Evolutionary conservation across 2,329 filamentous ascomycete genomes (phyloP).

Genomic region (Scopulariopsis brevicaulis): DNA sequence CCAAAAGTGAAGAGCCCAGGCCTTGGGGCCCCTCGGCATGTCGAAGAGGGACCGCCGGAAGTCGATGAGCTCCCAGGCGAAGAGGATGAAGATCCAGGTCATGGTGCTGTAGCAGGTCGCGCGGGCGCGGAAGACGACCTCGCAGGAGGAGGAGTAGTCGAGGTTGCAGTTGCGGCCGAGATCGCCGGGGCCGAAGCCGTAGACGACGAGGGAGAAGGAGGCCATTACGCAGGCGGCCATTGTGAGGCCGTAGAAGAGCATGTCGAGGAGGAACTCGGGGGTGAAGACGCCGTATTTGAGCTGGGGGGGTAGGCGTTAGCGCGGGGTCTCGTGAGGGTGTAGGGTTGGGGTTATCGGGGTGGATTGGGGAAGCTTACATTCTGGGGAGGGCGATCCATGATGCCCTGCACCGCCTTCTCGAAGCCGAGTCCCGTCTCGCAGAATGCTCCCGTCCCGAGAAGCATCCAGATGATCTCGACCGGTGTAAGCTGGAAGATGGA

Average conservation of each 20-base stretch:
- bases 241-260: constrained; percentile 51
- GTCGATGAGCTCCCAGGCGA: constrained; percentile 59
- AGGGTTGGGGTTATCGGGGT: neutral
- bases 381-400: constrained; percentile 55
- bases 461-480: constrained; percentile 61
- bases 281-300: constrained; percentile 48
- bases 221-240: constrained; percentile 48
- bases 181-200: constrained; percentile 37
- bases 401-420: constrained; percentile 54
- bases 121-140: constrained; percentile 50
- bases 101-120: constrained; percentile 56
- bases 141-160: constrained; percentile 34
- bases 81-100: constrained; percentile 57
- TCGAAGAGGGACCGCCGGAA: constrained; percentile 56
- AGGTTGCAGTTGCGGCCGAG: constrained; percentile 48
- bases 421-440: constrained; percentile 64
- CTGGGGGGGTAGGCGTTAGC: constrained; percentile 11
- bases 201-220: constrained; percentile 49
- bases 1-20: constrained; percentile 45
- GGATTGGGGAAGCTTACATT: constrained; percentile 24
- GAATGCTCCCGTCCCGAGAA: constrained; percentile 60
- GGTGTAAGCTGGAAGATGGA: constrained; percentile 61
- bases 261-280: constrained; percentile 49
- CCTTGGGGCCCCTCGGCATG: constrained; percentile 34
- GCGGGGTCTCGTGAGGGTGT: constrained; percentile 36